Base-by-base conservation (phyloP, 2,329 filamentous ascomycete species). In the Coniella lustricola region DNA sequence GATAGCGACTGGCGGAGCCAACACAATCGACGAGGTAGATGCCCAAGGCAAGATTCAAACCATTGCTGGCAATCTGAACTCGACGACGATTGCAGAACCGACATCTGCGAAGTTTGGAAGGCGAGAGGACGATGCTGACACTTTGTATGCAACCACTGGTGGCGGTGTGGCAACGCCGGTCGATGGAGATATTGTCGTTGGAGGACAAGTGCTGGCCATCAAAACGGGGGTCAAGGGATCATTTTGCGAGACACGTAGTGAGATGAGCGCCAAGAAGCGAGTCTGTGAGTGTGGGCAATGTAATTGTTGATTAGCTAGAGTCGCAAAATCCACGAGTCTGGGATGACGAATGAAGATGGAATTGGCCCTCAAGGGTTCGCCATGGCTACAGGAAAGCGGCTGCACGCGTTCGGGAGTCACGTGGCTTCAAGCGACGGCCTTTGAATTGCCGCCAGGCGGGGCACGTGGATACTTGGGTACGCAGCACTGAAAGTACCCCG, bases 21-120 rank as follows among this genome's bases (percentile, higher is more conserved):
- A 57, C 35, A 52, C 46, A 2, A 29, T 57, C 39, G 44, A 56
- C 38, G 46, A 44, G 45, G 50, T 57, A 38, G 40, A 51, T 8
- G 37, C 48, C 8, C 41, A 42, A 12, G 37, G 50, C 31, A 18
- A 50, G 4, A 53, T 57, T 13, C 29, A 40, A 9, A 40, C 44
- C 21, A 41, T 59, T 32, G 56, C 54, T 25, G 55, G 55, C 14
- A 46, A 53, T 31, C 38, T 59, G 43, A 55, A 57, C 35, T 52
- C 49, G 3, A 52, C 50, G 14, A 46, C 45, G 4, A 51, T 56
- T 46, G 54, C 52, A 3, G 54, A 54, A 35, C 17, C 50, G 16
- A 50, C 47, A 3, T 46, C 53, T 21, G 44, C 51, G 13, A 50
- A 43, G 22, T 55, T 55, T 18, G 53, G 53, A 13, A 45, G 53